A percentile compares a stretch with the other conserved stretches of the same genome.
These are phyloP conservation scores for Dothideomycetes sp. DNA, from an alignment of 2,329 filamentous ascomycete genomes.

Conservation along the genomic window DNA sequence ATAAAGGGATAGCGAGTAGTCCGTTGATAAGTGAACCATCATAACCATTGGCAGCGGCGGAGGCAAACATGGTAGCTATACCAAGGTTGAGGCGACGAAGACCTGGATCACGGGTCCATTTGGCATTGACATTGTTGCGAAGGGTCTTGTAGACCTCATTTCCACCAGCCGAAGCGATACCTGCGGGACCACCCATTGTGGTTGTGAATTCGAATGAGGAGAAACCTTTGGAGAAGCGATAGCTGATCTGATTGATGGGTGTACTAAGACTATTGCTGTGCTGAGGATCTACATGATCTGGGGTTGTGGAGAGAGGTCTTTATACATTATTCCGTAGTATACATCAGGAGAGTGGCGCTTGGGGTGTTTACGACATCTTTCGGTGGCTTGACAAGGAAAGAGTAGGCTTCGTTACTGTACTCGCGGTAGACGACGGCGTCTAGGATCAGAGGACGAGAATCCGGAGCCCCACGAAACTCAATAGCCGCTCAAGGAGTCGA, in stretches of 20 bases:
- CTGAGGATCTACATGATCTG: not conserved
- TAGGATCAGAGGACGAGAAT: not conserved
- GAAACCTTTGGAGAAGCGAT: not conserved
- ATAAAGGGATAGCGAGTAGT: slow-evolving; percentile 29
- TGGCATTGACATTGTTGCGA: slow-evolving; percentile 16
- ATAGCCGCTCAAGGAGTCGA: not conserved
- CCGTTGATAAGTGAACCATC: slow-evolving; percentile 26
- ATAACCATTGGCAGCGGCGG: slow-evolving; percentile 23
- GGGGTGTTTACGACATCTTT: not conserved
- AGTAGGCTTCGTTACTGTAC: not conserved
- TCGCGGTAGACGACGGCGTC: not conserved
- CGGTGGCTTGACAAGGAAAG: not conserved
- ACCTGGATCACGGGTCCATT: slow-evolving; percentile 19
- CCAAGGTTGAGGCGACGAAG: slow-evolving; percentile 18
- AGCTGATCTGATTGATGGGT: not conserved
- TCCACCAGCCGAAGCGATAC: slow-evolving; percentile 6
- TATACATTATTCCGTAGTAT: not conserved
- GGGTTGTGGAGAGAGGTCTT: not conserved
- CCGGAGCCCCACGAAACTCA: not conserved
- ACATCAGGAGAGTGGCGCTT: too few species aligned
- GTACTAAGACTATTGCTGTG: slow-evolving; percentile 1
- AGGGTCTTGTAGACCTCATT: slow-evolving; percentile 17
- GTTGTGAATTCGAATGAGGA: not conserved
- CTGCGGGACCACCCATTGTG: slow-evolving; percentile 9
- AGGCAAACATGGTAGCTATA: slow-evolving; percentile 18